phyloP scores from a whole-genome alignment of 2,329 filamentous ascomycete species.

The Fonsecaea pugnacius region DNA sequence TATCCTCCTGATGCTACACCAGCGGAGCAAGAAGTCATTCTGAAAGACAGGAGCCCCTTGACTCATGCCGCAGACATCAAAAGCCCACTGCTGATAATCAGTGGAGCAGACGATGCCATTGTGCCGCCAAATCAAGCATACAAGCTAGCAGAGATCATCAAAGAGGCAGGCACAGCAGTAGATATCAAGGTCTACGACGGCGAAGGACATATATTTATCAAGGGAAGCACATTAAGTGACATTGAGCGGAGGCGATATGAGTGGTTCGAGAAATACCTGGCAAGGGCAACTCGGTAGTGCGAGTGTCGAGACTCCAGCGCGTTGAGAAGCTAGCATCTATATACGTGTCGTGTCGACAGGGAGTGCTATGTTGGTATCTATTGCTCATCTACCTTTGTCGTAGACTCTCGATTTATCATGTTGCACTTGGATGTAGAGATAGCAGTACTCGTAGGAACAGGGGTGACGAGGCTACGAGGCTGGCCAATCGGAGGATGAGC shows the following conservation, averaged over 20 bases:
- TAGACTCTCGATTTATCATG: no score
- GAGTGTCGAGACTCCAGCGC: background rate
- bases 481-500: background rate
- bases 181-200: constrained; percentile 54
- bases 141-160: background rate
- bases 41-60: constrained; percentile 55
- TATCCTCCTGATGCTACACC: constrained; percentile 42
- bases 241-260: constrained; percentile 14
- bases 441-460: background rate
- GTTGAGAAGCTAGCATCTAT: no score
- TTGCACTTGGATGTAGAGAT: no score
- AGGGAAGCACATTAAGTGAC: constrained; percentile 36
- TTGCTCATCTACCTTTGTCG: no score
- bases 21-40: constrained; percentile 42
- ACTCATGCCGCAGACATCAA: constrained; percentile 55
- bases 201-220: constrained; percentile 58
- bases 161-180: constrained; percentile 47
- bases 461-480: background rate
- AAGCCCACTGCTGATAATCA: constrained; percentile 52
- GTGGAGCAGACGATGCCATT: constrained; percentile 1
- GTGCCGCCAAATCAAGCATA: constrained; percentile 6
- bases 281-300: background rate
- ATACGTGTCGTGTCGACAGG: no score
- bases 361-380: no score
- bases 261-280: constrained; percentile 9